A percentile compares a stretch with the other conserved stretches of the same genome.
Evolutionary conservation across 768 basidiomycete genomes (phyloP).

Genomic region (Phaeolepiota aurea): DNA sequence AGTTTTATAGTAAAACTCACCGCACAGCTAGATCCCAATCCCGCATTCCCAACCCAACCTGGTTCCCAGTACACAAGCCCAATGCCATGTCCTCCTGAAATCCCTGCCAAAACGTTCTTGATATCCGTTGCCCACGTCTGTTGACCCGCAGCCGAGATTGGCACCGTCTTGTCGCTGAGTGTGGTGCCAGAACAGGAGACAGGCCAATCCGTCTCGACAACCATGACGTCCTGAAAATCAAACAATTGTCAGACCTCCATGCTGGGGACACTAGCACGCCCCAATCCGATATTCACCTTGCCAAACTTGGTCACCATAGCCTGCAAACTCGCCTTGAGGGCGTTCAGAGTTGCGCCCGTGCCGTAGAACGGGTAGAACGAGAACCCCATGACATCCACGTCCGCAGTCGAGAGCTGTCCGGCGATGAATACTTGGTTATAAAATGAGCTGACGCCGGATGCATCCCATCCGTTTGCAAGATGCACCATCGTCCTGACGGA

Average conservation of each 20-base stretch:
- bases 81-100: conserved; percentile 41
- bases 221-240: conserved; percentile 34
- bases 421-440: conserved; percentile 44
- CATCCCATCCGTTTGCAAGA: conserved; percentile 58
- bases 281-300: conserved; percentile 26
- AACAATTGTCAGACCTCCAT: neutral
- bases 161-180: conserved; percentile 37
- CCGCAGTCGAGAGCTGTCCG: conserved; percentile 37
- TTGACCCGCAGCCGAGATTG: conserved; percentile 44
- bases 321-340: conserved; percentile 42
- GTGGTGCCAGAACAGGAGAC: conserved; percentile 34
- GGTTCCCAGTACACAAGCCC: conserved; percentile 62
- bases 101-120: conserved; percentile 30
- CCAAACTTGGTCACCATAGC: conserved; percentile 36
- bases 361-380: conserved; percentile 63
- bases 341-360: conserved; percentile 43
- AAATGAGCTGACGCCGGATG: conserved; percentile 33
- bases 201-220: conserved; percentile 63
- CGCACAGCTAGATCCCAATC: conserved; percentile 30
- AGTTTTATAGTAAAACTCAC: too few species aligned
- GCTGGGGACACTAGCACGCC: neutral
- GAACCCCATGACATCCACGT: conserved; percentile 54
- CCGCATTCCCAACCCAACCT: conserved; percentile 53
- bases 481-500: conserved; percentile 45
- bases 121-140: conserved; percentile 44